A percentile compares a stretch with the other conserved stretches of the same genome.
These are phyloP conservation scores for Boletellus sp. DNA, from an alignment of 768 basidiomycete genomes.

Conservation along the genomic window DNA sequence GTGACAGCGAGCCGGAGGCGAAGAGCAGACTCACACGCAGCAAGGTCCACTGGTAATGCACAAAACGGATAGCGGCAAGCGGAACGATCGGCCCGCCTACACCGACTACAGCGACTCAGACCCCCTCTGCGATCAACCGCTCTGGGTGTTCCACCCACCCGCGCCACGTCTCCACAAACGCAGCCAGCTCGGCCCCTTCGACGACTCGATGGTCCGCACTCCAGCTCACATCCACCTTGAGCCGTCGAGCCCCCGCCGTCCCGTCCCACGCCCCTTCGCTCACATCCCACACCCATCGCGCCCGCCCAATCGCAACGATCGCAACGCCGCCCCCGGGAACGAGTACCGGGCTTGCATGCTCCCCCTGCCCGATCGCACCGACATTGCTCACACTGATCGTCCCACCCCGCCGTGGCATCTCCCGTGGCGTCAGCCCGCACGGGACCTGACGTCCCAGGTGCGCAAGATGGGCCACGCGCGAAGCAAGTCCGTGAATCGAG, in stretches of 20 bases:
- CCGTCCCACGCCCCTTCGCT: slow-evolving; percentile 36
- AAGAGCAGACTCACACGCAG: too few species aligned
- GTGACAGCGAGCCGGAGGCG: too few species aligned
- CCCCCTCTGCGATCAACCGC: slow-evolving; percentile 55
- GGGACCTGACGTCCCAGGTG: slow-evolving; percentile 67
- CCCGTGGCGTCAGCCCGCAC: slow-evolving; percentile 55
- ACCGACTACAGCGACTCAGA: slow-evolving; percentile 23
- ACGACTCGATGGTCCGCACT: slow-evolving; percentile 84
- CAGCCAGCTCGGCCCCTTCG: slow-evolving; percentile 85
- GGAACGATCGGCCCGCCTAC: too few species aligned
- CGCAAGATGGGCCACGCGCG: slow-evolving; percentile 56
- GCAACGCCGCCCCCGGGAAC: slow-evolving; percentile 82
- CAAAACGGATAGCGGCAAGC: too few species aligned
- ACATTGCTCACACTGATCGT: slow-evolving; percentile 82
- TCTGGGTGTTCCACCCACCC: slow-evolving; percentile 72
- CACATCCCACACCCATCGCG: slow-evolving; percentile 76
- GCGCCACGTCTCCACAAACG: slow-evolving; percentile 85
- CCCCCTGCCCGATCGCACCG: slow-evolving; percentile 73
- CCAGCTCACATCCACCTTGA: slow-evolving; percentile 72
- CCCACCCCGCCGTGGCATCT: slow-evolving; percentile 74
- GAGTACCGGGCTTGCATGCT: slow-evolving; percentile 68
- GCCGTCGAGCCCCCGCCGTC: slow-evolving; percentile 41
- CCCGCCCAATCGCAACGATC: slow-evolving; percentile 77
- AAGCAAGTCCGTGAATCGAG: slow-evolving; percentile 60
- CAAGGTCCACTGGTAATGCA: too few species aligned